A percentile compares a stretch with the other conserved stretches of the same genome.
phyloP scores from a whole-genome alignment of 306 rosid species.

The Rosa multiflora region DNA sequence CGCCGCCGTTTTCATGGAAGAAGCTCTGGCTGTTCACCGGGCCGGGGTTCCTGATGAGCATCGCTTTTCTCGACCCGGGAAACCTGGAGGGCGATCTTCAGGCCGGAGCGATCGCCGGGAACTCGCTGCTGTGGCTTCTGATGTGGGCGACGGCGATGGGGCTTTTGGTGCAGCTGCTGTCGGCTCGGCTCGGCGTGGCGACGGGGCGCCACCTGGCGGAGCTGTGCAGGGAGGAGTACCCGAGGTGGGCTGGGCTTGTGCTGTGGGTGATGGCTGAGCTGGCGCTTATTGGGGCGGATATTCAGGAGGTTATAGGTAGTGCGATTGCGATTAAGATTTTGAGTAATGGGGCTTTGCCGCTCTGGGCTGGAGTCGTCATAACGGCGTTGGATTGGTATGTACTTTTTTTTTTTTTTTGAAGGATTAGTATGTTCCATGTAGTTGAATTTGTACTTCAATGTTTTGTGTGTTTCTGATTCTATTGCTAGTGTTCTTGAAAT shows the following conservation, averaged over 20 bases:
- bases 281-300: slow-evolving; percentile 90
- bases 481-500: background rate
- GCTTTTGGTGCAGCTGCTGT: slow-evolving; percentile 71
- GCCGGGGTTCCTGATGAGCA: slow-evolving; percentile 95
- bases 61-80: slow-evolving; percentile 92
- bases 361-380: slow-evolving; percentile 89
- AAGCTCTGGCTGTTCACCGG: slow-evolving; percentile 97
- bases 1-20: slow-evolving; percentile 88
- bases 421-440: no score
- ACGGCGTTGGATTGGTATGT: slow-evolving; percentile 87
- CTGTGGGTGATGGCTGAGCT: slow-evolving; percentile 95
- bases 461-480: background rate
- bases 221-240: slow-evolving; percentile 90
- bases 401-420: no score
- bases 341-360: slow-evolving; percentile 72
- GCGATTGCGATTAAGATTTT: slow-evolving; percentile 90
- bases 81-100: slow-evolving; percentile 96
- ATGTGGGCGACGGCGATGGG: slow-evolving; percentile 97
- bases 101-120: slow-evolving; percentile 90
- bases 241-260: slow-evolving; percentile 72
- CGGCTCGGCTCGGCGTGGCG: slow-evolving; percentile 95
- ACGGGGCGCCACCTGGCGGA: slow-evolving; percentile 92
- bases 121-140: slow-evolving; percentile 85
- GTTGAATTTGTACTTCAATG: background rate
- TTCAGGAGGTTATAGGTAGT: slow-evolving; percentile 97